Conservation (phyloP, 805 yeast genomes). For the Priceomyces medius region DNA sequence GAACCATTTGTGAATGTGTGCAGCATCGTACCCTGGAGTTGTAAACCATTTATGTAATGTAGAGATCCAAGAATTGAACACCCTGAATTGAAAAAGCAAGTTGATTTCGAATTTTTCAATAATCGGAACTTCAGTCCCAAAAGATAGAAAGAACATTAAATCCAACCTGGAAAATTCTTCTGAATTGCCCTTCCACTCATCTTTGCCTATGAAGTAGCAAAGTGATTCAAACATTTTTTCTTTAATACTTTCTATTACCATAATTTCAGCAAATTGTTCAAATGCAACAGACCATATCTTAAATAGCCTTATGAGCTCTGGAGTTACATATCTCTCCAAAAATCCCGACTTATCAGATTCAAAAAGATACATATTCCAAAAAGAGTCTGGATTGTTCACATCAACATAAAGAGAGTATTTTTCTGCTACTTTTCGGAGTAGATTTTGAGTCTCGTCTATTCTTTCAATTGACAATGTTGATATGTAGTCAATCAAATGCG, state of each 20-base stretch:
- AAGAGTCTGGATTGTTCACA: constrained; percentile 8
- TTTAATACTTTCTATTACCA: neutral
- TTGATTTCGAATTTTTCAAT: constrained; percentile 1
- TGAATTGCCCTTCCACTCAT: constrained; percentile 2
- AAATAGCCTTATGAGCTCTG: constrained; percentile 8
- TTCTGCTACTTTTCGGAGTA: constrained; percentile 3
- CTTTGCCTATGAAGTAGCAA: constrained; percentile 7
- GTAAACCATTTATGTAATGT: constrained; percentile 13
- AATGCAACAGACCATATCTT: constrained; percentile 16
- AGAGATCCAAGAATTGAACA: constrained; percentile 40
- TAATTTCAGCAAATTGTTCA: constrained; percentile 9
- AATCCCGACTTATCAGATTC: neutral
- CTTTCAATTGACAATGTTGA: constrained; percentile 12
- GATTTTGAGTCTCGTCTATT: neutral
- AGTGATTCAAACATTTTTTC: constrained; percentile 5
- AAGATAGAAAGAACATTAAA: constrained; percentile 4
- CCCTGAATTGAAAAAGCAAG: constrained; percentile 26
- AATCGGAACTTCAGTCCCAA: neutral
- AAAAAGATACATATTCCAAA: constrained; percentile 10
- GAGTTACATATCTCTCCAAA: neutral
- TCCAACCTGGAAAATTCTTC: constrained; percentile 5
- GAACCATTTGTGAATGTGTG: constrained; percentile 28
- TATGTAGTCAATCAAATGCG: constrained; percentile 20
- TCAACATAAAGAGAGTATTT: constrained; percentile 14
- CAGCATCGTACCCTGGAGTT: neutral